Evolutionary conservation across 192 early-diverging fungal genomes (phyloP).

Genomic region (Spizellomyces sp.): DNA sequence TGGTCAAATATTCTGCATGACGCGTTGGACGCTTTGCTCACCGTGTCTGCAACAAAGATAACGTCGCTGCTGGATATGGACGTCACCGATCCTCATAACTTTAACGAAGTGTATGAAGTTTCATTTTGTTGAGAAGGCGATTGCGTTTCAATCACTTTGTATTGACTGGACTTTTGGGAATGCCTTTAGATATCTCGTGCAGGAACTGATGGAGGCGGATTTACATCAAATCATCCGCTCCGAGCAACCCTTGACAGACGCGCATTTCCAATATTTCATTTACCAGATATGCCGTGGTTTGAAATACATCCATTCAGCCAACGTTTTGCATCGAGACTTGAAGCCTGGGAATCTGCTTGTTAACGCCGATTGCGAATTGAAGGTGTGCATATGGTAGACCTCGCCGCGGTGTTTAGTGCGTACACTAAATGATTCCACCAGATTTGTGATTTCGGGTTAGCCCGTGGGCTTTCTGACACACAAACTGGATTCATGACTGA

Average conservation of each 20-base stretch:
- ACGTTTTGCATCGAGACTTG: constrained; percentile 93
- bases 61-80: constrained; percentile 68
- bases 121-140: background rate
- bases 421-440: constrained; percentile 24
- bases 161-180: constrained; percentile 23
- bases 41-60: constrained; percentile 39
- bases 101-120: constrained; percentile 50
- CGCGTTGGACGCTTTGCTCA: background rate
- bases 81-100: constrained; percentile 57
- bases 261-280: constrained; percentile 88
- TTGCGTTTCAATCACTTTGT: background rate
- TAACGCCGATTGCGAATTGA: constrained; percentile 97
- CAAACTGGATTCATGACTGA: constrained; percentile 97
- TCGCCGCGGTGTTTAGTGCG: background rate
- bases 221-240: constrained; percentile 88
- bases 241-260: constrained; percentile 77
- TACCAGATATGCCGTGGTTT: constrained; percentile 88
- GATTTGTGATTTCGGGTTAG: constrained; percentile 99
- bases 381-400: constrained; percentile 19
- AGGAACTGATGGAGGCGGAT: constrained; percentile 89
- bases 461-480: constrained; percentile 84
- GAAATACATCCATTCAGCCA: constrained; percentile 92
- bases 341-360: constrained; percentile 96
- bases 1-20: constrained; percentile 23
- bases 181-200: constrained; percentile 47